A percentile compares a stretch with the other conserved stretches of the same genome.
Conservation (phyloP, 495 filamentous ascomycete genomes). For the Glutinoglossum americanum region DNA sequence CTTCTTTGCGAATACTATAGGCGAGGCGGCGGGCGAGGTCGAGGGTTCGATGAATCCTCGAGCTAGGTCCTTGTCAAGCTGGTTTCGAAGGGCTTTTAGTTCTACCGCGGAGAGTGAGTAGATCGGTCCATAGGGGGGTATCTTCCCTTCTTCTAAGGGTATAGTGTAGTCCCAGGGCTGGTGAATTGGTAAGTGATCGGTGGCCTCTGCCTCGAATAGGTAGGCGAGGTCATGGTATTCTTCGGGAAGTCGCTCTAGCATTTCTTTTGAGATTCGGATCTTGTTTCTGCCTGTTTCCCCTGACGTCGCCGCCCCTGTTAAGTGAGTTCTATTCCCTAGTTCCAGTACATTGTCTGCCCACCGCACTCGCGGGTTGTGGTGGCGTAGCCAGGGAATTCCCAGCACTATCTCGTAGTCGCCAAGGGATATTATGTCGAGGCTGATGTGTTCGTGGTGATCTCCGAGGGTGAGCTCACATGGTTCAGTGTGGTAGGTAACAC, state of each 20-base stretch:
- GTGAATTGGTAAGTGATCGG: background rate
- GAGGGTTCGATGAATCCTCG: background rate
- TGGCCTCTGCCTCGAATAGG: background rate
- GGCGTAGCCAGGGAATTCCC: background rate
- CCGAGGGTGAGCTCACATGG: background rate
- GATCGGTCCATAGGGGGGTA: background rate
- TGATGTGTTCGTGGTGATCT: background rate
- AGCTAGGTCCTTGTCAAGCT: background rate
- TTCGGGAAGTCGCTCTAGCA: background rate
- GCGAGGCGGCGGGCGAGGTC: background rate
- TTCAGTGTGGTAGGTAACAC: background rate
- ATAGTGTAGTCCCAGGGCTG: background rate
- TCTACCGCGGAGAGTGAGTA: background rate
- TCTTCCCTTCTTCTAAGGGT: background rate
- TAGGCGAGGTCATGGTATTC: background rate
- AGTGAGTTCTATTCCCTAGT: background rate
- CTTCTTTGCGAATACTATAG: constrained; percentile 1
- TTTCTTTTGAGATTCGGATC: background rate
- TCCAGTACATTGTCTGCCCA: background rate
- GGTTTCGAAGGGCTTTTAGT: background rate
- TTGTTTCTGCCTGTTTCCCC: background rate
- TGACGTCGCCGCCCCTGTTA: background rate
- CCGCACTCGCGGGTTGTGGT: background rate
- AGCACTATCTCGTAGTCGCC: background rate
- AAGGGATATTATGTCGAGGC: background rate